These are phyloP conservation scores for Leccinum fallax DNA, from an alignment of 1,284 basidiomycete genomes.

Conservation along the genomic window DNA sequence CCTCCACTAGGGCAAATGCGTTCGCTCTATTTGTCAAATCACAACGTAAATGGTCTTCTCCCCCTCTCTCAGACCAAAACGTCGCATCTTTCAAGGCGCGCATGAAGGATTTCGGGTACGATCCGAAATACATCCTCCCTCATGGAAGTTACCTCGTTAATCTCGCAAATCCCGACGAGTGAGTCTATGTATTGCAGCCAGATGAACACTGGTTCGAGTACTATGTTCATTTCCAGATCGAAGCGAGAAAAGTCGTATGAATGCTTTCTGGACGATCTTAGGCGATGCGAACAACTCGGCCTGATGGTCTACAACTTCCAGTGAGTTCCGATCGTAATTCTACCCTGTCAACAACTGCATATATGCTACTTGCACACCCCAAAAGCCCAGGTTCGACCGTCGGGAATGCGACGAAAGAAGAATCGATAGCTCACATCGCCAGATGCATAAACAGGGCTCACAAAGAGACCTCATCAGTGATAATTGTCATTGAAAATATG, in stretches of 20 bases:
- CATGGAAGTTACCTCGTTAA: conserved; percentile 89
- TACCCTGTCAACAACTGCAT: neutral
- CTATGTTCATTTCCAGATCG: conserved; percentile 41
- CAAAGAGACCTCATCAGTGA: conserved; percentile 62
- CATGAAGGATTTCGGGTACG: conserved; percentile 62
- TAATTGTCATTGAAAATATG: conserved; percentile 86
- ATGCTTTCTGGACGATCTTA: conserved; percentile 86
- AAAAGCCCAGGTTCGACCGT: conserved; percentile 80
- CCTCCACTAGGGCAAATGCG: conserved; percentile 64
- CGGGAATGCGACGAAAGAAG: conserved; percentile 61
- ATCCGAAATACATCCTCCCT: conserved; percentile 63
- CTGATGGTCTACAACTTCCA: conserved; percentile 85
- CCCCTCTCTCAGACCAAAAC: conserved; percentile 53
- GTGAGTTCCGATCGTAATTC: conserved; percentile 44
- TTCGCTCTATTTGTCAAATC: conserved; percentile 86
- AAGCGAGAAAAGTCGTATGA: conserved; percentile 80
- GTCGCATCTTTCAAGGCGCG: conserved; percentile 57
- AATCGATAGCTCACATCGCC: conserved; percentile 69
- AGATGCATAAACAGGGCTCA: conserved; percentile 79
- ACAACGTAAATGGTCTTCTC: conserved; percentile 78
- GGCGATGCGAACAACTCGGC: conserved; percentile 77
- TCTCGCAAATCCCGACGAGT: conserved; percentile 80
- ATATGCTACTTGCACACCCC: neutral
- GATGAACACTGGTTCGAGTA: neutral
- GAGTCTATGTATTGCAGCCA: conserved; percentile 27